These are phyloP conservation scores for Royoungia palumana DNA, from an alignment of 768 basidiomycete species.

Conservation along the genomic window DNA sequence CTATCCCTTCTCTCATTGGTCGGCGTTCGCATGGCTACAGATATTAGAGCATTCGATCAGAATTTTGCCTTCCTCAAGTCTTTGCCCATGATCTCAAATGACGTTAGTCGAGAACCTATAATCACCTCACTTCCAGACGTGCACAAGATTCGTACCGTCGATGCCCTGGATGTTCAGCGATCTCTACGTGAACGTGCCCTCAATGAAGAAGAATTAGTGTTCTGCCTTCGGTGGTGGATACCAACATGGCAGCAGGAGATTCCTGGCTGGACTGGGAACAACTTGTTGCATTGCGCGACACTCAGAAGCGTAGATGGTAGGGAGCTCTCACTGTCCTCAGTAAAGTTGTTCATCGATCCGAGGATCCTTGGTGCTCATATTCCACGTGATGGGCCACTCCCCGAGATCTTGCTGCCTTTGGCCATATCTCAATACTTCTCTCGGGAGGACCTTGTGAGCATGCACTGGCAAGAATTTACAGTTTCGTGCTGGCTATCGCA, in stretches of 20 bases:
- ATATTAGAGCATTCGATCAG: constrained; percentile 69
- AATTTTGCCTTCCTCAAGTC: constrained; percentile 72
- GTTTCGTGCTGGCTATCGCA: constrained; percentile 71
- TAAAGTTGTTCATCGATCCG: constrained; percentile 67
- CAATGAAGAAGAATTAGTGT: neutral
- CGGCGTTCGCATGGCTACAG: constrained; percentile 62
- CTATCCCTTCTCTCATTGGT: constrained; percentile 73
- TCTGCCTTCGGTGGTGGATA: neutral
- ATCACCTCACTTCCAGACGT: constrained; percentile 47
- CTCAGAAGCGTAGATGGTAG: constrained; percentile 40
- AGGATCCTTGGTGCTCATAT: constrained; percentile 51
- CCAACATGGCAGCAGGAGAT: too few relatives aligned
- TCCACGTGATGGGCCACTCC: constrained; percentile 73
- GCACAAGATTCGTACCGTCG: constrained; percentile 44
- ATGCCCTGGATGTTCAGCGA: too few relatives aligned
- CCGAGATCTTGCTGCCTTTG: constrained; percentile 28
- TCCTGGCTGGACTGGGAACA: too few relatives aligned
- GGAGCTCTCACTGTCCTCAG: constrained; percentile 59
- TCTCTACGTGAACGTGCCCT: too few relatives aligned
- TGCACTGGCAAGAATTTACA: constrained; percentile 75
- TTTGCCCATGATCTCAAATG: constrained; percentile 65
- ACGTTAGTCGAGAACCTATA: constrained; percentile 30
- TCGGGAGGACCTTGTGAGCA: constrained; percentile 48
- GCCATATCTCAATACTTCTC: constrained; percentile 39
- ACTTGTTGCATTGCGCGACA: too few relatives aligned